Conservation (phyloP, 495 filamentous ascomycete species). For the Darksidea phi region DNA sequence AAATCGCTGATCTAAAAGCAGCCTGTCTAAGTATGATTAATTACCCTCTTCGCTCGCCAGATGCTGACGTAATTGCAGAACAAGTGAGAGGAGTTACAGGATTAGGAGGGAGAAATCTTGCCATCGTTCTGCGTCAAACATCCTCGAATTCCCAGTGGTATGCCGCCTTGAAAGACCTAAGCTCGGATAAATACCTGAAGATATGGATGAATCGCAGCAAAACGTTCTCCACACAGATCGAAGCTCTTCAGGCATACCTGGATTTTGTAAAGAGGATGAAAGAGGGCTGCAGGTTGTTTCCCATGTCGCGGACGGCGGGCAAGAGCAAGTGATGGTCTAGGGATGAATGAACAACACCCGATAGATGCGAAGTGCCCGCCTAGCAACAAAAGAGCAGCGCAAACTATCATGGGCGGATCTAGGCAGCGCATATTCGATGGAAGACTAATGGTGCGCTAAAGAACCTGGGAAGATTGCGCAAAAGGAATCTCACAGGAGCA, state of each 20-base stretch:
- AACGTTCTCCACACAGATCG: conserved; percentile 12
- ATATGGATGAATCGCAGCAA: conserved; percentile 19
- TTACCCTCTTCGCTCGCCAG: not conserved
- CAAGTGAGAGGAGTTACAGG: conserved; percentile 12
- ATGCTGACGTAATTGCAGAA: not conserved
- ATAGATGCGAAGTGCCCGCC: too few species aligned
- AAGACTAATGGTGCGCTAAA: too few species aligned
- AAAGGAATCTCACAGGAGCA: too few species aligned
- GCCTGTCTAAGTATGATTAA: too few species aligned
- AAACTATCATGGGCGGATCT: too few species aligned
- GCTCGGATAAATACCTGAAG: conserved; percentile 18
- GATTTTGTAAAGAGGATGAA: conserved; percentile 13
- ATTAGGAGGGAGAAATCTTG: conserved; percentile 3
- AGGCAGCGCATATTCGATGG: too few species aligned
- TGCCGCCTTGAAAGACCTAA: conserved; percentile 10
- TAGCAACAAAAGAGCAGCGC: too few species aligned
- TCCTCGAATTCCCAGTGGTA: conserved; percentile 10
- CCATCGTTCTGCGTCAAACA: conserved; percentile 3
- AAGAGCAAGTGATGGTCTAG: too few species aligned
- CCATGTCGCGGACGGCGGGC: too few species aligned
- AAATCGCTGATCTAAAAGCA: not conserved
- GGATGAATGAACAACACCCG: too few species aligned
- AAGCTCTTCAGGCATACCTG: conserved; percentile 8
- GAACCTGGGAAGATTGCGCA: too few species aligned
- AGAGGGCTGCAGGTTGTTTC: conserved; percentile 12